Conservation (phyloP, 768 basidiomycete species). For the Russula griseocarnosa region DNA sequence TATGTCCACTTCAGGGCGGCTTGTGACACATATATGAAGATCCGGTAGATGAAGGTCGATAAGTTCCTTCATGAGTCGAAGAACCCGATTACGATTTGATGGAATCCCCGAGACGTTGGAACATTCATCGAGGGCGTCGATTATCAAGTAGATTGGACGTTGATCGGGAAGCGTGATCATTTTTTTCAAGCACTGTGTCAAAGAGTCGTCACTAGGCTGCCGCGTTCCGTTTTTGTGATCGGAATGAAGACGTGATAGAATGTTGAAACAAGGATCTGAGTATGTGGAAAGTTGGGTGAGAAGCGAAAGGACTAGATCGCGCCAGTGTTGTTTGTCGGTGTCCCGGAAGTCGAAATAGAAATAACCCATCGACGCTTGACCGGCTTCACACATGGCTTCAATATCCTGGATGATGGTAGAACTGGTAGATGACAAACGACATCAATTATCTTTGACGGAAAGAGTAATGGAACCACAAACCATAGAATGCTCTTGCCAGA, state of each 20-base stretch:
- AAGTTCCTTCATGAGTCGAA: neutral
- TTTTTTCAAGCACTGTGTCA: neutral
- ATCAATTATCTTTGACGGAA: neutral
- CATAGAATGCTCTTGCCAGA: conserved; percentile 14
- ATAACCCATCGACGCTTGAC: conserved; percentile 1
- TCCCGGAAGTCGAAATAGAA: conserved; percentile 10
- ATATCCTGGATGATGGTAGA: conserved; percentile 10
- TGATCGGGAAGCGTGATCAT: neutral
- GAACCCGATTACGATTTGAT: neutral
- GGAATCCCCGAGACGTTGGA: neutral
- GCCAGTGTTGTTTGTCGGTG: neutral
- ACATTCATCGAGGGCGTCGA: conserved; percentile 3
- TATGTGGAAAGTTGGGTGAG: conserved; percentile 3
- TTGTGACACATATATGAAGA: conserved; percentile 3
- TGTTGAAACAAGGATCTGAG: neutral
- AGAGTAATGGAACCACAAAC: neutral
- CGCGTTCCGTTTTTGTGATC: neutral
- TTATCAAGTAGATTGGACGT: neutral
- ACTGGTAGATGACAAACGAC: neutral
- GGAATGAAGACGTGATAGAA: neutral
- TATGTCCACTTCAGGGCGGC: conserved; percentile 4
- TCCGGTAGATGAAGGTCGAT: neutral
- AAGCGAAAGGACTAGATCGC: conserved; percentile 1
- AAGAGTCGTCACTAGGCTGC: neutral
- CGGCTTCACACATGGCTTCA: neutral